Conservation (phyloP, 2,329 filamentous ascomycete species). For the Chaetomium strumarium region DNA sequence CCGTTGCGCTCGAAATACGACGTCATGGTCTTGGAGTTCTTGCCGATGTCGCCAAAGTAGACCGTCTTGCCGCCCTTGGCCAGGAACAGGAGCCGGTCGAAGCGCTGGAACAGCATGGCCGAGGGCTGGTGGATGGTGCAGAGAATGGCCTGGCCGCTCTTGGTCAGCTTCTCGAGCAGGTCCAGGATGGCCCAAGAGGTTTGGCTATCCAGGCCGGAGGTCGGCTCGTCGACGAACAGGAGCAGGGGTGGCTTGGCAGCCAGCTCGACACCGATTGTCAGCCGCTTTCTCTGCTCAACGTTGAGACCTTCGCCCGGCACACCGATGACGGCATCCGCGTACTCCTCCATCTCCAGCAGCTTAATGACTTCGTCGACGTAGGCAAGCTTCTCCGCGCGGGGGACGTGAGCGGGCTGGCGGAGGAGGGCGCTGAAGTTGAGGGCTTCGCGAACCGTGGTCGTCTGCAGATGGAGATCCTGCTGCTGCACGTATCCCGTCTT, state of each 20-base stretch:
- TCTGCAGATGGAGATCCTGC: conserved; percentile 81
- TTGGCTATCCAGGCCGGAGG: conserved; percentile 87
- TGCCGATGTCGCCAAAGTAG: conserved; percentile 75
- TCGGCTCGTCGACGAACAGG: conserved; percentile 91
- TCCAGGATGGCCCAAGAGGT: conserved; percentile 90
- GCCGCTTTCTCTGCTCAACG: conserved; percentile 63
- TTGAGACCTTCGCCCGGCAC: conserved; percentile 82
- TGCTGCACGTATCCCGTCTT: conserved; percentile 92
- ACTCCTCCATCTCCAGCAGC: conserved; percentile 82
- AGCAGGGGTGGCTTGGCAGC: conserved; percentile 85
- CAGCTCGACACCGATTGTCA: conserved; percentile 94
- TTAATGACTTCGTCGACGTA: conserved; percentile 91
- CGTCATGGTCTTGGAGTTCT: conserved; percentile 61
- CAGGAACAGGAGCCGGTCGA: conserved; percentile 74
- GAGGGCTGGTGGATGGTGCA: conserved; percentile 98
- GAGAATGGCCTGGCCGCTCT: conserved; percentile 86
- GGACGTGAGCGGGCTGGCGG: conserved; percentile 71
- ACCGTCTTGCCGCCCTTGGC: conserved; percentile 70
- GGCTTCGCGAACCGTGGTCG: conserved; percentile 81
- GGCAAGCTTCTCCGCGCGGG: conserved; percentile 69
- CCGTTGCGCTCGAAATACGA: conserved; percentile 73
- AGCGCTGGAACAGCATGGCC: conserved; percentile 88
- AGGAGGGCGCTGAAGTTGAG: conserved; percentile 80
- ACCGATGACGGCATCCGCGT: conserved; percentile 85
- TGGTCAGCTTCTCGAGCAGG: conserved; percentile 81